Base-by-base conservation (phyloP, 1,284 basidiomycete genomes). In the Cutaneotrichosporon cyanovorans region DNA sequence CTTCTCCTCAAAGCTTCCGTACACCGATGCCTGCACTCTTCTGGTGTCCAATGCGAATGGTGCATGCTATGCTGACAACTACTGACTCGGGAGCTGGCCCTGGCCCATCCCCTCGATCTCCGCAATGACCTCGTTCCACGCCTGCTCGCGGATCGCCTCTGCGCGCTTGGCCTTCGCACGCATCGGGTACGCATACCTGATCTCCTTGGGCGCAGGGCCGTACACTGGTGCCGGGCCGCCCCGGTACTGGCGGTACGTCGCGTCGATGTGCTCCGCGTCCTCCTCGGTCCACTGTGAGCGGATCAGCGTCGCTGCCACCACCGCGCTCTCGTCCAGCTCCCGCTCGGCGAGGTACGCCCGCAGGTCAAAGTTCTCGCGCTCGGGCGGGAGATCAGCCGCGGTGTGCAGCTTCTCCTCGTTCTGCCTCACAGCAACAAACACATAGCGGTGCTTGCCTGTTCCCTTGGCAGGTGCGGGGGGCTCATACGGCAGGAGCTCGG, bases 151-250 rank as follows among this genome's bases (percentile, higher is more conserved):
- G 7, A 56, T 33, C 25, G 49, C 52, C 34, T 62, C 59, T 20
- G 35, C 48, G 42, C 53, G 42, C 41, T 51, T 40, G 37, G 44
- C 46, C 52, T 58, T 63, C 18, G 62, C 61, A 32, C 47, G 58
- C 46, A 65, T 45, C 3, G 68, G 67, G 40, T 62, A 59, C 8
- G 62, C 63, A 51, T 65, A 71, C 34, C 53, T 47, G 22, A 62
- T 45, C 53, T 64, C 62, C 63, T 79, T 77, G 63, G 77, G 79
- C 41, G 76, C 75, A 47, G 75, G 76, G 18, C 81, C 83, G 69
- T 77, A 90, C 39, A 74, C 73, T 16, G 84, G 82, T 63, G 87
- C 85, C 21, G 42, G 50, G 25, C 45, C 51, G 12, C 58, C 55
- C 19, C 57, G 50, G 39, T 56, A 39, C 22, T 56, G 41, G 21